A percentile compares a stretch with the other conserved stretches of the same genome.
Evolutionary conservation across 768 basidiomycete genomes (phyloP).

Genomic region (Tylopilus felleus): DNA sequence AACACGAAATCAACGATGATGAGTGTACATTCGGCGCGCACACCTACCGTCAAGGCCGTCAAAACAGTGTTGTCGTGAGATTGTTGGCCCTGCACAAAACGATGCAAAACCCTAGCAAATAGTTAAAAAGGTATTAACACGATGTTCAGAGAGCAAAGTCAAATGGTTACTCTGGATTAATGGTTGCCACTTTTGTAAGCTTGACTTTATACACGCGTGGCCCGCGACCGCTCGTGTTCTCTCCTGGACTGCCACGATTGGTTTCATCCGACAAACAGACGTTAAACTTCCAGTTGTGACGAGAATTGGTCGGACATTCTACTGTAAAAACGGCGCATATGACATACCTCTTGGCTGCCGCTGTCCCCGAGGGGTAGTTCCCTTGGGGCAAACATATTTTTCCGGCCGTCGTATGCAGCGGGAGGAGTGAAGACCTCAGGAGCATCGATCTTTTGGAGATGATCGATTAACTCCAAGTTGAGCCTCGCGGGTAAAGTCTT

Average conservation of each 20-base stretch:
- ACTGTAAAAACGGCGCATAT: not conserved
- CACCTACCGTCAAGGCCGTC: slow-evolving; percentile 60
- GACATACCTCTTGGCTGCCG: slow-evolving; percentile 49
- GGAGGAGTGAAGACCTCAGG: slow-evolving; percentile 70
- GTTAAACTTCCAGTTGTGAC: slow-evolving; percentile 47
- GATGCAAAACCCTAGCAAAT: slow-evolving; percentile 50
- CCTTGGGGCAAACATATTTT: slow-evolving; percentile 66
- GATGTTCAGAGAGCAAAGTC: slow-evolving; percentile 20
- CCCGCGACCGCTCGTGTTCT: slow-evolving; percentile 35
- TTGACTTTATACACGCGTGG: slow-evolving; percentile 68
- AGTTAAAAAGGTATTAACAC: not conserved
- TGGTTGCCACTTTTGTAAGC: slow-evolving; percentile 54
- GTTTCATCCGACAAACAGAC: slow-evolving; percentile 48
- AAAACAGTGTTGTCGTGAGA: slow-evolving; percentile 64
- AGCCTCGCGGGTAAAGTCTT: slow-evolving; percentile 63
- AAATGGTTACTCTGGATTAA: slow-evolving; percentile 49
- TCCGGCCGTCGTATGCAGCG: slow-evolving; percentile 76
- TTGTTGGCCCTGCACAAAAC: slow-evolving; percentile 63
- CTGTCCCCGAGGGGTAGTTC: slow-evolving; percentile 56
- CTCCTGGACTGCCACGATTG: slow-evolving; percentile 30
- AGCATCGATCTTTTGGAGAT: slow-evolving; percentile 54
- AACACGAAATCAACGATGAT: not conserved
- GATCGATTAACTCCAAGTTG: slow-evolving; percentile 67
- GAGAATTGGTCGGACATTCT: slow-evolving; percentile 2
- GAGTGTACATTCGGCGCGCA: not conserved